Base-by-base conservation (phyloP, 768 basidiomycete genomes). In the Boletus rubescentipes region DNA sequence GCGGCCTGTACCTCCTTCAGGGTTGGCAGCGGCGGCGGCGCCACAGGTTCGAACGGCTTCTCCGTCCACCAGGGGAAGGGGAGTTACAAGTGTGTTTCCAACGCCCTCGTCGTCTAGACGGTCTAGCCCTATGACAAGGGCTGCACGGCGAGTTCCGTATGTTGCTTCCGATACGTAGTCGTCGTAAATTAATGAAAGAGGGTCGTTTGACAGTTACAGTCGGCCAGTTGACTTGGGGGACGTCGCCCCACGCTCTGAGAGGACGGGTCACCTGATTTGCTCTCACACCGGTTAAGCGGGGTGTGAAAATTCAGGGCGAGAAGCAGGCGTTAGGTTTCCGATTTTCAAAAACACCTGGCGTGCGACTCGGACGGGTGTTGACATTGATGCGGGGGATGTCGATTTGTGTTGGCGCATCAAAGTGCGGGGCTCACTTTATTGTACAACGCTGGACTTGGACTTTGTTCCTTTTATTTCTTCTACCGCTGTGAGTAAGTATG, bases 61-160 rank as follows among this genome's bases (percentile, higher is more conserved):
- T 46, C 60, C 52, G 29, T 65, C 67, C 47, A 60, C 49, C 29
- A 58, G 67, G 54, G 69, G 65, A 31, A 61, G 65, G 34, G 65
- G 60, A 35, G 43, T 49, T 21, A 65, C 58, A 42, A 68, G 62
- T 53, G 59, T 32, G 57, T 58, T 64, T 40, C 54, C 65, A 61
- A 73, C 69, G 44, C 71, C 69, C 9, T 66, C 60, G 32, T 60
- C 63, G 39, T 66, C 71, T 32, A 66, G 71, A 48, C 61, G 67
- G 51, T 68, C 69, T 55, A 72, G 69, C 64, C 69, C 71, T 12
- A 57, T 71, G 59, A 58, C 71, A 56, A 66, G 63, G 46, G 61
- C 58, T 59, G 64, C 65, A 46, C 62, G 66, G 58, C 60, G 62
- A 57, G 51, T 59, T 51, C 60, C 34, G 65, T 67, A 58, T 53